Evolutionary conservation across 2,329 filamentous ascomycete genomes (phyloP).

Genomic region (Neonectria punicea): DNA sequence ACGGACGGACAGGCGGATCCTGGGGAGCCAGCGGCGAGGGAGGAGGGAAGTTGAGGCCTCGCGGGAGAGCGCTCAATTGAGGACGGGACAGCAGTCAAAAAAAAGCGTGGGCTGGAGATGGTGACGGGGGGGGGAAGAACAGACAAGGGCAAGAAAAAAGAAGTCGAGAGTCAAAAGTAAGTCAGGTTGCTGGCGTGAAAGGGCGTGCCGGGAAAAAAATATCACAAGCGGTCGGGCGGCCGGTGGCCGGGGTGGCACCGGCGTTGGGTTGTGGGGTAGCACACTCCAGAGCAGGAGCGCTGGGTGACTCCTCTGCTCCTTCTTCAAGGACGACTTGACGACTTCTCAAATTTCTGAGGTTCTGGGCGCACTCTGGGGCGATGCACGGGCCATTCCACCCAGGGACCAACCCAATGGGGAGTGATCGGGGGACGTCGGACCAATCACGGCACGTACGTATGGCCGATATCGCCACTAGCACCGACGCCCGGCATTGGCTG

Average conservation of each 20-base stretch:
- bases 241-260: slow-evolving; percentile 36
- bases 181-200: slow-evolving; percentile 20
- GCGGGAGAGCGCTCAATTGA: slow-evolving; percentile 31
- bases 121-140: slow-evolving; percentile 20
- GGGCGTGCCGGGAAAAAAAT: slow-evolving; percentile 33
- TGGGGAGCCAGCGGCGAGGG: slow-evolving; percentile 26
- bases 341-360: background rate
- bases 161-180: slow-evolving; percentile 26
- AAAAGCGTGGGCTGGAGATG: slow-evolving; percentile 13
- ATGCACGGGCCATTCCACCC: slow-evolving; percentile 29
- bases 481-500: slow-evolving; percentile 33
- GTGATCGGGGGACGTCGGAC: slow-evolving; percentile 12
- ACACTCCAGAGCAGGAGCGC: background rate
- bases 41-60: slow-evolving; percentile 7
- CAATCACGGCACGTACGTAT: slow-evolving; percentile 30
- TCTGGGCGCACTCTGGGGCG: slow-evolving; percentile 12
- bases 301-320: slow-evolving; percentile 27
- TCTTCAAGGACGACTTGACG: slow-evolving; percentile 18
- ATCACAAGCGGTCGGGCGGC: slow-evolving; percentile 35
- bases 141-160: slow-evolving; percentile 25
- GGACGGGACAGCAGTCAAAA: slow-evolving; percentile 13
- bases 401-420: slow-evolving; percentile 20
- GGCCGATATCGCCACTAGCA: slow-evolving; percentile 42
- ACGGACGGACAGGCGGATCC: slow-evolving; percentile 11
- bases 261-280: slow-evolving; percentile 34